These are phyloP conservation scores for Hypomontagnella monticulosa DNA, from an alignment of 495 filamentous ascomycete genomes.

Conservation along the genomic window DNA sequence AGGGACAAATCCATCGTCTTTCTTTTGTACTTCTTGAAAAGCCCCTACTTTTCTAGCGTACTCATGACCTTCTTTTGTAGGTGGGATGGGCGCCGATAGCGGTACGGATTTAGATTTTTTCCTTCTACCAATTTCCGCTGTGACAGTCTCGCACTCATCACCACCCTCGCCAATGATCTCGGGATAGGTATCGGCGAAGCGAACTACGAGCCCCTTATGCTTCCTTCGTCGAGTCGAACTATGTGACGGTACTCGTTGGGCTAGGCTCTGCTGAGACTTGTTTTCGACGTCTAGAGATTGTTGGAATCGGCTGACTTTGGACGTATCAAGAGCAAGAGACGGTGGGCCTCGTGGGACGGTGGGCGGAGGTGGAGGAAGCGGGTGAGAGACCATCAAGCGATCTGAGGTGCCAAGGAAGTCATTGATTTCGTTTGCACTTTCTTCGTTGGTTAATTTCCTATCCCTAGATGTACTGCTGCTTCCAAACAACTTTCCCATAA, in stretches of 20 bases:
- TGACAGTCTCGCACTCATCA: constrained; percentile 77
- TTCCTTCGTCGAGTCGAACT: constrained; percentile 48
- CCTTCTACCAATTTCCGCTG: constrained; percentile 70
- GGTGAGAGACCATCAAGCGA: constrained; percentile 52
- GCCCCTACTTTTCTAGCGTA: constrained; percentile 36
- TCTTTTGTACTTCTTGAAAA: constrained; percentile 32
- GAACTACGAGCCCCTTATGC: constrained; percentile 72
- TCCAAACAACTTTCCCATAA: constrained; percentile 63
- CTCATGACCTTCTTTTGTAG: constrained; percentile 36
- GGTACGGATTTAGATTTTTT: constrained; percentile 55
- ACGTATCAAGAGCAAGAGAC: constrained; percentile 57
- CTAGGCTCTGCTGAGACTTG: constrained; percentile 45
- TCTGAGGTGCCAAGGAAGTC: constrained; percentile 58
- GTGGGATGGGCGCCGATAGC: constrained; percentile 33
- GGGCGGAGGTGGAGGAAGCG: constrained; percentile 42
- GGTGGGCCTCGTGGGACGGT: constrained; percentile 46
- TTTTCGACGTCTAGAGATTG: constrained; percentile 51
- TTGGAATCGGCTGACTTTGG: constrained; percentile 55
- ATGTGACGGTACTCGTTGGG: constrained; percentile 44
- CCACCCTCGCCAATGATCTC: constrained; percentile 88
- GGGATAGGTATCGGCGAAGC: constrained; percentile 71
- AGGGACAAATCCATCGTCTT: constrained; percentile 47
- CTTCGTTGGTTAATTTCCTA: constrained; percentile 52
- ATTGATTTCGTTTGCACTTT: constrained; percentile 51
- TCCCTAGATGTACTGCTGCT: constrained; percentile 43